Base-by-base conservation (phyloP, 176 grass and related monocot species). In the Oryza nivara region DNA sequence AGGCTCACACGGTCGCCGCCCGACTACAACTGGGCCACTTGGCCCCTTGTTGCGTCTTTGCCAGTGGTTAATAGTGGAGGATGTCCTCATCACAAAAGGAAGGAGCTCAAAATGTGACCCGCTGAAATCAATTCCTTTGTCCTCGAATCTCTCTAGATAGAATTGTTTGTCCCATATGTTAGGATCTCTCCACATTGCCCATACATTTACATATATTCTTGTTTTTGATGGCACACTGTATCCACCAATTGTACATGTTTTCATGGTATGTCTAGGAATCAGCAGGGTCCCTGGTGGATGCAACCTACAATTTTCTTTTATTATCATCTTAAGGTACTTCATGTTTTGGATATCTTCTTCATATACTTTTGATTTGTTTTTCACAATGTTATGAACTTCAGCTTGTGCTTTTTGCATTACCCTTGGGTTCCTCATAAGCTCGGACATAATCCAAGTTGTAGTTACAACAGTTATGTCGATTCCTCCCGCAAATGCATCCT, bases 301-400 rank as follows among this genome's bases (percentile, higher is more conserved):
- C 16, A 91, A 1, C 70, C 88, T 71, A 23, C 83, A 90, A 41
- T 82, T 90, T 46, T 90, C 88, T 12, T 90, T 90, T 4, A 84
- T 17, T n/a, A 84, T 28, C 85, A 91, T 91, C 77, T 91, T 91
- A 4, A 91, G 79, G 76, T 91, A 91, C 25, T 34, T 52, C 4
- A 91, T 67, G 13, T 35, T 70, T 1, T 25, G 43, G 32, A 80
- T 36, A 1, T 88, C 74, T 51, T 88, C 69, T 75, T 81, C 85
- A 0, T 76, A 68, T 3, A 91, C 85, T 67, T 80, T 78, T n/a
- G 15, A 5, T 79, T 87, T 90, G 45, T 68, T 11, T 0, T 1
- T 6, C 7, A 73, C 56, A 22, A 78, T 13, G 9, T 32, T 11
- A 11, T 52, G 68, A 9, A 86, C 75, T 16, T 88, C 87, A 1